phyloP scores from a whole-genome alignment of 2,329 filamentous ascomycete genomes.

The Epichloe brachyelytri region DNA sequence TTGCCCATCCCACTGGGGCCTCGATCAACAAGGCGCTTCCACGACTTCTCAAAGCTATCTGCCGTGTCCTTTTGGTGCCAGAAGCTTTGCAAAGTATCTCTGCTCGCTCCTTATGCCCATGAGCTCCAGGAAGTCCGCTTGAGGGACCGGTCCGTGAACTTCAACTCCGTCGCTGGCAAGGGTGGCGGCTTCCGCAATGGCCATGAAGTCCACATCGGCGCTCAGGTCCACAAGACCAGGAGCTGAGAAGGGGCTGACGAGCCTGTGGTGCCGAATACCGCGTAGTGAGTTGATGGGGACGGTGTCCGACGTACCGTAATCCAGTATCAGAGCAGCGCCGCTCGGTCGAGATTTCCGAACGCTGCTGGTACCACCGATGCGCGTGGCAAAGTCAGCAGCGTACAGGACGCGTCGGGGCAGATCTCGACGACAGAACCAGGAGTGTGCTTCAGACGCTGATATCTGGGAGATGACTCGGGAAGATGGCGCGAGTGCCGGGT shows the following conservation, averaged over 20 bases:
- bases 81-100: conserved; percentile 46
- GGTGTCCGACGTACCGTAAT: conserved; percentile 71
- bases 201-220: conserved; percentile 87
- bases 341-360: conserved; percentile 48
- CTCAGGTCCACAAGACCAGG: conserved; percentile 80
- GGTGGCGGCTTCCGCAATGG: conserved; percentile 70
- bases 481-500: conserved; percentile 80
- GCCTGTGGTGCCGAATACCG: conserved; percentile 67
- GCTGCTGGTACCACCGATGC: conserved; percentile 59
- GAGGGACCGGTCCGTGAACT: conserved; percentile 82
- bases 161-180: conserved; percentile 68
- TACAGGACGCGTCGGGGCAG: conserved; percentile 79
- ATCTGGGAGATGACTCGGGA: conserved; percentile 68
- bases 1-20: conserved; percentile 83
- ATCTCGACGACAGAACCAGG: conserved; percentile 71
- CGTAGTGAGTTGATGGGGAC: conserved; percentile 83
- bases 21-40: conserved; percentile 72
- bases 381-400: conserved; percentile 64
- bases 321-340: conserved; percentile 86
- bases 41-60: conserved; percentile 56
- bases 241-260: conserved; percentile 64
- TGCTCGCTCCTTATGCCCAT: conserved; percentile 79
- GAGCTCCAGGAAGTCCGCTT: conserved; percentile 62
- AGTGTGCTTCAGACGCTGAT: conserved; percentile 56
- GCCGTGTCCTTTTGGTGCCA: conserved; percentile 31